Evolutionary conservation across 768 basidiomycete species (phyloP).

Genomic region (Suillus subluteus): DNA sequence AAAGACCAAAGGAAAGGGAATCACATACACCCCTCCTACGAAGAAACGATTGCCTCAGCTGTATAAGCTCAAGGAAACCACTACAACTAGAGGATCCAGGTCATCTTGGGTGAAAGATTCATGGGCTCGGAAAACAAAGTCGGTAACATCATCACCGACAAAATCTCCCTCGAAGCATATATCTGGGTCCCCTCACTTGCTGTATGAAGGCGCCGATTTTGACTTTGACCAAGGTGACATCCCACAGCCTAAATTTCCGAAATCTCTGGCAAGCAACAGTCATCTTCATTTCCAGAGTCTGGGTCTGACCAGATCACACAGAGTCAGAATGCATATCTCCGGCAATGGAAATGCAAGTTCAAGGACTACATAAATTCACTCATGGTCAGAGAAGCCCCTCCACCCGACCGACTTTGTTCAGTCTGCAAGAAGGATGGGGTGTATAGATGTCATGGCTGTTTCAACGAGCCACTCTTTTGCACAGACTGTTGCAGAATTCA

Average conservation of each 20-base stretch:
- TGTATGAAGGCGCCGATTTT: not conserved
- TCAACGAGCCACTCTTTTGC: not conserved
- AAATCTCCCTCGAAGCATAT: not conserved
- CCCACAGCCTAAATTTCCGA: not conserved
- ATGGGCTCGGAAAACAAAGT: not conserved
- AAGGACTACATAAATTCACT: slow-evolving; percentile 5
- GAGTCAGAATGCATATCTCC: slow-evolving; percentile 1
- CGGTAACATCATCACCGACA: not conserved
- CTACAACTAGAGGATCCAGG: not conserved
- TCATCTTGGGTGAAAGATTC: slow-evolving; percentile 5
- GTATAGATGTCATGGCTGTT: not conserved
- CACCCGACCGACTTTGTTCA: not conserved
- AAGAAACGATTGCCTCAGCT: not conserved
- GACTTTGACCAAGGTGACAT: slow-evolving; percentile 6
- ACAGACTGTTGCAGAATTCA: slow-evolving; percentile 1
- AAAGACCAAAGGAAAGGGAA: not conserved
- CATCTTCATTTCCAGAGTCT: not conserved
- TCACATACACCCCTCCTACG: not conserved
- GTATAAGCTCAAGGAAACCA: not conserved
- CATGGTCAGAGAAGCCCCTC: slow-evolving; percentile 1
- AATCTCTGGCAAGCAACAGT: slow-evolving; percentile 1
- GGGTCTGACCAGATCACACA: not conserved
- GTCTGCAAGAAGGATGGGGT: slow-evolving; percentile 3
- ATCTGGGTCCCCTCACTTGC: not conserved
- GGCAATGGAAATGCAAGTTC: not conserved